Conservation (phyloP, 108 stramenopile species). For the Mayamaea pseudoterrestris region DNA sequence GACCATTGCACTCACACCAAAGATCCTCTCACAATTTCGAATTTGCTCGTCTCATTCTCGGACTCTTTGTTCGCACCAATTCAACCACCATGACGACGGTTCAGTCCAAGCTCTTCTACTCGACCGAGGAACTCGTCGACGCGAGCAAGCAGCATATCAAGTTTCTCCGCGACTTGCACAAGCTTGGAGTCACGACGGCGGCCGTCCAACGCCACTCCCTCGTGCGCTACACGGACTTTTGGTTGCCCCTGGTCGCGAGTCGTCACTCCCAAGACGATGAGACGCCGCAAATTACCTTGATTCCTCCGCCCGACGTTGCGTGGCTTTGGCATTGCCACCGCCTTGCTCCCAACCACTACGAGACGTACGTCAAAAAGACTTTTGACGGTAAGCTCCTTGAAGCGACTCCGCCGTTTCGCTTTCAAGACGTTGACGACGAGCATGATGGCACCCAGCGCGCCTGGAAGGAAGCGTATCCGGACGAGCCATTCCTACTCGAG, state of each 20-base stretch:
- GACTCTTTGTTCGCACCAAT: no score
- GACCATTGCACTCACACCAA: no score
- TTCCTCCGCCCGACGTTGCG: conserved; percentile 42
- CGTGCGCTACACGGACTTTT: conserved; percentile 15
- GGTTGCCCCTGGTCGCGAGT: conserved; percentile 21
- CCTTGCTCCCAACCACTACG: conserved; percentile 28
- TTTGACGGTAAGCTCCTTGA: conserved; percentile 1
- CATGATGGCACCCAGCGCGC: background rate
- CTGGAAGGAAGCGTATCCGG: conserved; percentile 7
- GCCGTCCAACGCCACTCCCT: background rate
- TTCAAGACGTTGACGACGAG: background rate
- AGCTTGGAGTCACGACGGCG: background rate
- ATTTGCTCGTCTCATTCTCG: no score
- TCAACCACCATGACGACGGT: no score
- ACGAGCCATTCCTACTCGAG: conserved; percentile 12
- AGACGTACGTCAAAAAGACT: conserved; percentile 10
- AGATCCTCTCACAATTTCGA: no score
- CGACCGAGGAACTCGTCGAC: no score
- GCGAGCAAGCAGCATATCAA: conserved; percentile 4
- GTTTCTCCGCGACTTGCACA: conserved; percentile 4
- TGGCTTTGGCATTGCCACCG: conserved; percentile 67
- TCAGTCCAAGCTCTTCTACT: no score
- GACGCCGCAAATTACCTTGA: background rate
- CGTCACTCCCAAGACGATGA: background rate
- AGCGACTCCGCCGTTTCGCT: background rate